Base-by-base conservation (phyloP, 257 asterid genomes). In the Scutellaria barbata region DNA sequence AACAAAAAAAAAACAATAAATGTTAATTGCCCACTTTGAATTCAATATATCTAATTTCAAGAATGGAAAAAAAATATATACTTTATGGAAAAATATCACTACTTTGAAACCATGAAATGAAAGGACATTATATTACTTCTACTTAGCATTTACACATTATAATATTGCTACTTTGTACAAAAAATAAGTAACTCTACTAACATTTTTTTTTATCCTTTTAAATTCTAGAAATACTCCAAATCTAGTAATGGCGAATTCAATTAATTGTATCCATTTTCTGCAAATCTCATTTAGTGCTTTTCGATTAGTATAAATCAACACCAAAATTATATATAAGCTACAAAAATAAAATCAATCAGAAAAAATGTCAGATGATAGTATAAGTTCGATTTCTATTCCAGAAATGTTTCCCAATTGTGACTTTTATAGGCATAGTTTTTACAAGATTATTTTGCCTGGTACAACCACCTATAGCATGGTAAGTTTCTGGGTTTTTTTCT, bases 391-490 rank as follows among this genome's bases (percentile, higher is more conserved):
- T 61, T 33, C 52, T 8, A 2, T 18, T 46, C 4, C 47, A 22
- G 41, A 62, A 7, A 52, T 42, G 16, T 40, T 41, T 71, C 8
- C 33, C 16, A 55, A 47, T 22, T 0, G 2, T 37, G 54, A 16
- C 2, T 74, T 60, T 22, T 2, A 63, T 16, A 48, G 2, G 25
- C 35, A 9, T 22, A 57, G 75, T 35, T 79, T 79, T 66, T 75
- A 66, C 77, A 75, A 71, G 52, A 12, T 79, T 45, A 20, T 75
- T 45, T 22, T 69, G 14, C 77, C 83, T 47, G 68, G 58, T 35
- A 63, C 79, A 40, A 56, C 11, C 17, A 41, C 37, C 0, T 9
- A 5, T 35, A 77, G 69, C 13, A 10, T 54, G 3, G 83, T 79
- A 74, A 79, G 79, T 35, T 67, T 43, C 33, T 12, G 0, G 18